Evolutionary conservation across 2,329 filamentous ascomycete genomes (phyloP).

Genomic region (Fusarium guadeloupense): DNA sequence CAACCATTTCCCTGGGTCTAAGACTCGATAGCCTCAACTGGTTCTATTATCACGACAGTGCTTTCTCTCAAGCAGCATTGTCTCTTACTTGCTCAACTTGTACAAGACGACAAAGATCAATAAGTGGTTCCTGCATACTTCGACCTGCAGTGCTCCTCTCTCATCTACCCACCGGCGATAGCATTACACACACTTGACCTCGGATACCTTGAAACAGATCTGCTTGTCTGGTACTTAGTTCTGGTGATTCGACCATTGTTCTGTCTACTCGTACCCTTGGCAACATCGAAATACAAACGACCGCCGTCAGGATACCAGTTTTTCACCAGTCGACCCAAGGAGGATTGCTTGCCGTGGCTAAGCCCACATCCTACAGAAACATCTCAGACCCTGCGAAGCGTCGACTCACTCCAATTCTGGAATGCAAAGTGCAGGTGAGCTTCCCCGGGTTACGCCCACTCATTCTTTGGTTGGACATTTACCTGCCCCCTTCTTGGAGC

Average conservation of each 20-base stretch:
- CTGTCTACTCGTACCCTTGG: not conserved
- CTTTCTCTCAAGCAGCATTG: constrained; percentile 20
- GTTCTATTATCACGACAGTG: constrained; percentile 4
- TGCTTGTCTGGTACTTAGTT: not conserved
- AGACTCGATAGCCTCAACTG: constrained; percentile 25
- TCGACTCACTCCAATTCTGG: constrained; percentile 33
- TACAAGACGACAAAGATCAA: constrained; percentile 13
- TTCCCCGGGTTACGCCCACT: constrained; percentile 19
- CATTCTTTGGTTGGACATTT: constrained; percentile 14
- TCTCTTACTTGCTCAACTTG: constrained; percentile 12
- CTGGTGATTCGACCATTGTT: constrained; percentile 2
- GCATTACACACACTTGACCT: constrained; percentile 1
- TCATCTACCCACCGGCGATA: not conserved
- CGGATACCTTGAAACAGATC: constrained; percentile 7
- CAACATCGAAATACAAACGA: not conserved
- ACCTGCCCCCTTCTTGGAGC: constrained; percentile 1
- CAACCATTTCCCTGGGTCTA: constrained; percentile 27
- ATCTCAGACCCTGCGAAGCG: constrained; percentile 37
- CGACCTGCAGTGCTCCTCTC: constrained; percentile 9
- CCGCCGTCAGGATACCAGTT: constrained; percentile 5
- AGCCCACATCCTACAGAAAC: constrained; percentile 22
- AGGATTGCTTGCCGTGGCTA: constrained; percentile 12
- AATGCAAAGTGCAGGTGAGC: constrained; percentile 44
- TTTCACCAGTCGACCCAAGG: constrained; percentile 14
- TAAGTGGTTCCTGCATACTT: constrained; percentile 13